Conservation (phyloP, 441 rosid species). For the Eruca vesicaria region DNA sequence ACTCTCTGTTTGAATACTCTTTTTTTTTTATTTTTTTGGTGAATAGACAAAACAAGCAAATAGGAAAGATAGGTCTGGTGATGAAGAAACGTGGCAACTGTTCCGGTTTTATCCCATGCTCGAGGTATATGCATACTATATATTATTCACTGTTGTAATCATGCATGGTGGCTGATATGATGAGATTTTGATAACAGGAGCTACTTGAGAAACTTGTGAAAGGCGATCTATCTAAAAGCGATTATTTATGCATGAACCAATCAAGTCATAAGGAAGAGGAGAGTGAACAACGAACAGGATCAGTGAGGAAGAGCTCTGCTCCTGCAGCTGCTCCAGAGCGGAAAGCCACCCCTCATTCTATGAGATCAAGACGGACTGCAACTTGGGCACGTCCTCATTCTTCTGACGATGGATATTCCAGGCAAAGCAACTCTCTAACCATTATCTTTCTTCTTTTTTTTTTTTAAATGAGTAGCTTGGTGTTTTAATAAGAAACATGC, state of each 20-base stretch:
- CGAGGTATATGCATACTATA: slow-evolving; percentile 46
- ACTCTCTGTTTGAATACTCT: slow-evolving; percentile 1
- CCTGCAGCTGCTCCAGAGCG: slow-evolving; percentile 43
- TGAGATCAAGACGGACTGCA: slow-evolving; percentile 68
- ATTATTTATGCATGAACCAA: slow-evolving; percentile 48
- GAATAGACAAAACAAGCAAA: slow-evolving; percentile 58
- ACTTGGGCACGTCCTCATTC: slow-evolving; percentile 55
- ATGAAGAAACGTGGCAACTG: slow-evolving; percentile 71
- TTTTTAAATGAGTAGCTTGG: slow-evolving; percentile 5
- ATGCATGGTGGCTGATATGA: slow-evolving; percentile 8
- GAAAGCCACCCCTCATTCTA: slow-evolving; percentile 61
- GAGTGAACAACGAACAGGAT: slow-evolving; percentile 30
- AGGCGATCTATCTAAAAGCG: slow-evolving; percentile 54
- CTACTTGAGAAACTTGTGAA: slow-evolving; percentile 57
- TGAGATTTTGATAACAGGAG: slow-evolving; percentile 36
- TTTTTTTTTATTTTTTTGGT: slow-evolving; percentile 26
- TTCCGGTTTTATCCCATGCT: slow-evolving; percentile 70
- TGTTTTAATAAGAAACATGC: slow-evolving; percentile 6
- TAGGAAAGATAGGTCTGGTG: slow-evolving; percentile 66
- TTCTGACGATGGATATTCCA: slow-evolving; percentile 67
- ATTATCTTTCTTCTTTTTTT: neutral
- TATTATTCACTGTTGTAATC: neutral
- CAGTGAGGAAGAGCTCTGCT: slow-evolving; percentile 43
- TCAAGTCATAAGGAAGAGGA: slow-evolving; percentile 37
- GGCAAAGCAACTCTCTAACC: slow-evolving; percentile 33